These are phyloP conservation scores for Xanthoconium purpureum DNA, from an alignment of 768 basidiomycete genomes.

Conservation along the genomic window DNA sequence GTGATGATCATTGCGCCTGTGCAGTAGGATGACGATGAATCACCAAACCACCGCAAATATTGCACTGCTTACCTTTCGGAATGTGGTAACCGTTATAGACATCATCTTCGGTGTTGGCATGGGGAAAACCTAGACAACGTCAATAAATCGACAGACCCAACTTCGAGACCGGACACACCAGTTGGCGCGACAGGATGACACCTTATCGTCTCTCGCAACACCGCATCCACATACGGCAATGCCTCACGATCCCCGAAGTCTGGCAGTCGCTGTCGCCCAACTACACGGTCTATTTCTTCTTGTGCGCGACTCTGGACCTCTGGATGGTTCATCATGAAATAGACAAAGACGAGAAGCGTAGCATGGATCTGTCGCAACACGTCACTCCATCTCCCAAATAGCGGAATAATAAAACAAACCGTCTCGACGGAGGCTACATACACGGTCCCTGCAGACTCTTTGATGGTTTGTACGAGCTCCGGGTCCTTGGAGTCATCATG, in stretches of 20 bases:
- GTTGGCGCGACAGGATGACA: slow-evolving; percentile 26
- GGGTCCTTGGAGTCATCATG: slow-evolving; percentile 3
- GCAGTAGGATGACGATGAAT: background rate
- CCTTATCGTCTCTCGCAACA: slow-evolving; percentile 34
- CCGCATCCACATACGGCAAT: slow-evolving; percentile 25
- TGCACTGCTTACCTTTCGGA: slow-evolving; percentile 17
- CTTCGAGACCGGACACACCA: slow-evolving; percentile 9
- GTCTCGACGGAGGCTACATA: background rate
- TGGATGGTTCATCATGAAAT: slow-evolving; percentile 32
- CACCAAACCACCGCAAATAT: no score
- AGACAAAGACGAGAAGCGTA: slow-evolving; percentile 23
- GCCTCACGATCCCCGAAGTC: no score
- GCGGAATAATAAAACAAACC: background rate
- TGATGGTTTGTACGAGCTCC: background rate
- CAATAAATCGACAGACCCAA: background rate
- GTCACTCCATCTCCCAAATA: no score
- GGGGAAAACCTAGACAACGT: slow-evolving; percentile 37
- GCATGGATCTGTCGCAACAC: background rate
- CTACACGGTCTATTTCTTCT: slow-evolving; percentile 30
- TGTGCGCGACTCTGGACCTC: slow-evolving; percentile 15
- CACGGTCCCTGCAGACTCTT: background rate
- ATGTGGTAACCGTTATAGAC: slow-evolving; percentile 36
- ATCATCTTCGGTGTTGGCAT: slow-evolving; percentile 33
- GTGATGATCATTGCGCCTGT: slow-evolving; percentile 10
- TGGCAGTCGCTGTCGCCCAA: slow-evolving; percentile 21